These are phyloP conservation scores for Hypoxylon sp. DNA, from an alignment of 2,329 filamentous ascomycete genomes.

Conservation along the genomic window DNA sequence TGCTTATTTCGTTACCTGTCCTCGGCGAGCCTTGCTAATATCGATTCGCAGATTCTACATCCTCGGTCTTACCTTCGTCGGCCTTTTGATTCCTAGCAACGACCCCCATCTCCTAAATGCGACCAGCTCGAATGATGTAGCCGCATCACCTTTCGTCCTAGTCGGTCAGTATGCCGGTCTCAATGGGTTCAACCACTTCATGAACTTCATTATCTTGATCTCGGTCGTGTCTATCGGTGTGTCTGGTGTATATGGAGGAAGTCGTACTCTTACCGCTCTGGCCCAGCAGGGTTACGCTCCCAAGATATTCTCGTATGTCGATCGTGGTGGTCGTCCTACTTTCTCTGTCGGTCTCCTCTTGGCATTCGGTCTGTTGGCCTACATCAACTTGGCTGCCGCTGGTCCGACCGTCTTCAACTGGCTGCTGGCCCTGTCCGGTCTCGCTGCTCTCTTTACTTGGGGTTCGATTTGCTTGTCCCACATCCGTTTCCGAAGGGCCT, in stretches of 20 bases:
- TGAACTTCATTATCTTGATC: constrained; percentile 72
- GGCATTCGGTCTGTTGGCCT: constrained; percentile 66
- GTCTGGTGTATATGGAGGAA: constrained; percentile 71
- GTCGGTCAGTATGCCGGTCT: constrained; percentile 69
- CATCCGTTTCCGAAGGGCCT: constrained; percentile 77
- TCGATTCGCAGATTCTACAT: constrained; percentile 62
- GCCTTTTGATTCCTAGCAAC: constrained; percentile 63
- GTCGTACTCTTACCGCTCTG: constrained; percentile 71
- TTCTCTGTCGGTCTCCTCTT: constrained; percentile 64
- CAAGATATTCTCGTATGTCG: constrained; percentile 69
- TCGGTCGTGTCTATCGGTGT: constrained; percentile 73
- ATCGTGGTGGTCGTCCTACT: constrained; percentile 70
- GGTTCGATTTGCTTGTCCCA: constrained; percentile 77
- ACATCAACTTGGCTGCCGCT: constrained; percentile 60
- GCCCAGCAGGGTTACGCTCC: constrained; percentile 73
- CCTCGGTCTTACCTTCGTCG: constrained; percentile 66
- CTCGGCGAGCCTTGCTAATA: constrained; percentile 25
- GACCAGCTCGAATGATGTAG: constrained; percentile 62
- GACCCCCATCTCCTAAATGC: constrained; percentile 64
- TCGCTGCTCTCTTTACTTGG: constrained; percentile 78
- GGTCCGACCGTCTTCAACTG: constrained; percentile 72
- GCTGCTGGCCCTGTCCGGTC: constrained; percentile 75
- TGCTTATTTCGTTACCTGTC: not conserved
- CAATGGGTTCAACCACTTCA: constrained; percentile 67
- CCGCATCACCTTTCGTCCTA: constrained; percentile 71